Evolutionary conservation across 1,284 basidiomycete species (phyloP).

Genomic region (Pulchroboletus neoregius): DNA sequence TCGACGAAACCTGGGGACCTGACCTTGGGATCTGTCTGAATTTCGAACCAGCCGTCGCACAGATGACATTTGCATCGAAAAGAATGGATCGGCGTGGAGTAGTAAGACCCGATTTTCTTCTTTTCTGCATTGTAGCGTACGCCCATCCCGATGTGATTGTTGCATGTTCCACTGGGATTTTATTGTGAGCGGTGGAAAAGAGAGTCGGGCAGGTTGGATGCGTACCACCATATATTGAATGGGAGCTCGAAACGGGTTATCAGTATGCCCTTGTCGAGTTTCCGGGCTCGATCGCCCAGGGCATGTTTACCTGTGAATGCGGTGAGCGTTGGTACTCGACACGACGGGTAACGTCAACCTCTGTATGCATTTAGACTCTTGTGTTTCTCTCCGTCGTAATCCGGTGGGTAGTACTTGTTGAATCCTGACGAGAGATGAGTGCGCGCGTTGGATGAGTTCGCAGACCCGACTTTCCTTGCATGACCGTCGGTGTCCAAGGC

Average conservation of each 20-base stretch:
- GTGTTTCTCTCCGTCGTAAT: constrained; percentile 80
- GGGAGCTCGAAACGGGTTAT: constrained; percentile 93
- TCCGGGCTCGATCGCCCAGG: constrained; percentile 85
- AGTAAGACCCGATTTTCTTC: constrained; percentile 94
- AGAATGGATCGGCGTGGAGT: constrained; percentile 88
- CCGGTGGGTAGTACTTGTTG: constrained; percentile 93
- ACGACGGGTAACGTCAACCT: constrained; percentile 40
- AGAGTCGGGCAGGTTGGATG: constrained; percentile 1
- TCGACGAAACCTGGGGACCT: constrained; percentile 6
- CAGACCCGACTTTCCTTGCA: constrained; percentile 36
- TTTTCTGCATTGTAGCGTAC: constrained; percentile 99
- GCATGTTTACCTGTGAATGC: constrained; percentile 82
- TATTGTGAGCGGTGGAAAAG: background rate
- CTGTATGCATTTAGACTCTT: constrained; percentile 79
- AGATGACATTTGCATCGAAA: constrained; percentile 98
- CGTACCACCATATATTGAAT: constrained; percentile 97
- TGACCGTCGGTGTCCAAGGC: constrained; percentile 18
- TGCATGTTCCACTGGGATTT: constrained; percentile 70
- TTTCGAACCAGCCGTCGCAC: constrained; percentile 92
- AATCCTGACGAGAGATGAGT: constrained; percentile 49
- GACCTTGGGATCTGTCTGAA: constrained; percentile 95
- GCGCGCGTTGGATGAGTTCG: background rate
- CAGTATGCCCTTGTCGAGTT: constrained; percentile 90
- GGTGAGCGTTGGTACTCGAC: constrained; percentile 12
- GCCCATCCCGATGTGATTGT: constrained; percentile 94